Evolutionary conservation across 23 red algal species (phyloP).

Genomic region (Gracilaria domingensis): DNA sequence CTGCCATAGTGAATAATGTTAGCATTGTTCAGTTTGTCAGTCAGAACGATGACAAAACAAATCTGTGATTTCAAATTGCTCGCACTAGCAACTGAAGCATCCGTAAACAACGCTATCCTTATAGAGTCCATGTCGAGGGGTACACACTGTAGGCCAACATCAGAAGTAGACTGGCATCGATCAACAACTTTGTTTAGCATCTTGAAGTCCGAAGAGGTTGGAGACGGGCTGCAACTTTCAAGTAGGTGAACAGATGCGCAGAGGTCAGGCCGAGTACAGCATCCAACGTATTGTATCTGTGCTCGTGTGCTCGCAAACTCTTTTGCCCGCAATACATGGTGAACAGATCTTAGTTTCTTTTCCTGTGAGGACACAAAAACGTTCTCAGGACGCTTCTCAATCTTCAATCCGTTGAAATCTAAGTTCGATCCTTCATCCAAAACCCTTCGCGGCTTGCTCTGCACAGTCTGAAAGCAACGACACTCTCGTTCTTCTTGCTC

Average conservation of each 20-base stretch:
- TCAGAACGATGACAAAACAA: background rate
- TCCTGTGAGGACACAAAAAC: background rate
- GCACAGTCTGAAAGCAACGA: background rate
- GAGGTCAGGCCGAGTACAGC: slow-evolving; percentile 5
- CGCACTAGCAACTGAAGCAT: slow-evolving; percentile 19
- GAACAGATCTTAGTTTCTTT: background rate
- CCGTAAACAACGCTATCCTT: slow-evolving; percentile 1
- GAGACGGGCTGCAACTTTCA: background rate
- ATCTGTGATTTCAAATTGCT: background rate
- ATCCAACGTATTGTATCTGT: slow-evolving; percentile 1
- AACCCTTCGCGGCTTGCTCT: background rate
- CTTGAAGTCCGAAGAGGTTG: background rate
- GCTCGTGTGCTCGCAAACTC: background rate
- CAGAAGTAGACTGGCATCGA: background rate
- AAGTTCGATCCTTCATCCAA: background rate
- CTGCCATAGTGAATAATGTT: slow-evolving; percentile 53
- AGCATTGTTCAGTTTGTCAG: background rate
- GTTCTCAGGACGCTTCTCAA: background rate
- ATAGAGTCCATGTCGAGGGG: background rate
- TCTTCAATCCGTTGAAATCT: background rate
- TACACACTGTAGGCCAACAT: background rate
- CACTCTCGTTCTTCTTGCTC: slow-evolving; percentile 10
- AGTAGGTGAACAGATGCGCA: slow-evolving; percentile 46
- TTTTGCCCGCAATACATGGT: background rate
- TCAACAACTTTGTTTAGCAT: background rate